Percentiles rank a stretch among this genome's conserved stretches.
These are phyloP conservation scores for Komagataea norvegica DNA, from an alignment of 1,139 yeast genomes.

Conservation along the genomic window DNA sequence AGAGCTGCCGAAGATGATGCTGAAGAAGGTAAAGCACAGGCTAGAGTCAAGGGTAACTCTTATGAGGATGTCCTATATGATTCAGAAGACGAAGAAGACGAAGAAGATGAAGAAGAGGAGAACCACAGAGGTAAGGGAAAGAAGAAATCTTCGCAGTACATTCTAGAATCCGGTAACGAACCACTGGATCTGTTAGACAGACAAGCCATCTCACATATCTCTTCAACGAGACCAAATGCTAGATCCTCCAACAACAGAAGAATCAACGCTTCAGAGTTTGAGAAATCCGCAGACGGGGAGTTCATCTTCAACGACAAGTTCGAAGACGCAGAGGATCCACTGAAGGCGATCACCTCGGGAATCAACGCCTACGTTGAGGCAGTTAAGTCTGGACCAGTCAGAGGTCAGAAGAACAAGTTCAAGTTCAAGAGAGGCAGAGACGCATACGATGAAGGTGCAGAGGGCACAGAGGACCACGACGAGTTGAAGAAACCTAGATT, in stretches of 20 bases:
- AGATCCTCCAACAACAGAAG: constrained; percentile 32
- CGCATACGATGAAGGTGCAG: constrained; percentile 51
- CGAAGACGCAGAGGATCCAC: constrained; percentile 48
- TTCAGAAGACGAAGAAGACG: constrained; percentile 52
- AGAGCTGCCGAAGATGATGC: constrained; percentile 46
- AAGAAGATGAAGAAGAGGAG: constrained; percentile 33
- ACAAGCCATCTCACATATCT: constrained; percentile 77
- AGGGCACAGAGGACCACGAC: constrained; percentile 43
- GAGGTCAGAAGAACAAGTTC: constrained; percentile 88
- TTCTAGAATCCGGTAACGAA: constrained; percentile 71
- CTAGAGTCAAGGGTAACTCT: constrained; percentile 61
- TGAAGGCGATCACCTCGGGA: constrained; percentile 45
- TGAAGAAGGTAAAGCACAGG: constrained; percentile 21
- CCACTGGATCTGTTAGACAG: constrained; percentile 90
- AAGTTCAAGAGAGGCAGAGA: constrained; percentile 69
- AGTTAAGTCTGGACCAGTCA: constrained; percentile 83
- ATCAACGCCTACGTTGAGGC: constrained; percentile 93
- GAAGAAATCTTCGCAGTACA: constrained; percentile 52
- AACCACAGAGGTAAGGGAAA: constrained; percentile 30
- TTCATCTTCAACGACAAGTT: constrained; percentile 48
- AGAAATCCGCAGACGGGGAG: constrained; percentile 40
- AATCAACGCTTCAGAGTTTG: constrained; percentile 39
- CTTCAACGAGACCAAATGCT: constrained; percentile 75
- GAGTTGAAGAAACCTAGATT: constrained; percentile 21
- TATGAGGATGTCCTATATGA: constrained; percentile 43